Evolutionary conservation across 495 filamentous ascomycete species (phyloP).

Genomic region (Talaromyces stipitatus): DNA sequence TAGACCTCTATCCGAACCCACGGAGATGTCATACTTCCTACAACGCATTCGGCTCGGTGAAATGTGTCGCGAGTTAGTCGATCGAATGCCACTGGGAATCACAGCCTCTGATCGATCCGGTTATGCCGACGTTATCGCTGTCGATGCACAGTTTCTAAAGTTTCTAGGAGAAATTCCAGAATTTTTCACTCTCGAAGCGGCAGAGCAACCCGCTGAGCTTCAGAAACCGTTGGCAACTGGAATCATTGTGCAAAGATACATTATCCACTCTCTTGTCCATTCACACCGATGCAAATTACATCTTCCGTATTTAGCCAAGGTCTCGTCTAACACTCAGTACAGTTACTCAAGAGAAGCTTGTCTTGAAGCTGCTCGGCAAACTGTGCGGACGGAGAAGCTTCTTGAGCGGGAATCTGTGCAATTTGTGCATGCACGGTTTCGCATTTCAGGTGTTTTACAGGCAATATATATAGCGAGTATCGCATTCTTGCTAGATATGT

Average conservation of each 20-base stretch:
- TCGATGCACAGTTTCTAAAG: conserved; percentile 22
- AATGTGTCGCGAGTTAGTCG: conserved; percentile 33
- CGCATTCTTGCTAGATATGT: conserved; percentile 28
- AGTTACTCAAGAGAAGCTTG: conserved; percentile 26
- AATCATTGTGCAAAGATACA: conserved; percentile 26
- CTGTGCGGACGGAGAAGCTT: conserved; percentile 21
- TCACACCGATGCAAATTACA: conserved; percentile 34
- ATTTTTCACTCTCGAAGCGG: conserved; percentile 10
- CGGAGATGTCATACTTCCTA: conserved; percentile 38
- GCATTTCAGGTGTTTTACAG: conserved; percentile 20
- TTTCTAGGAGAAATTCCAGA: conserved; percentile 17
- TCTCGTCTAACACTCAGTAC: conserved; percentile 17
- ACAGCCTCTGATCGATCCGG: conserved; percentile 2
- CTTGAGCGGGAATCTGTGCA: conserved; percentile 13
- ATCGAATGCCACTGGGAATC: conserved; percentile 22
- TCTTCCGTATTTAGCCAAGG: conserved; percentile 25
- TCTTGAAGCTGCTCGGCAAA: conserved; percentile 24
- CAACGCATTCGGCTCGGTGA: conserved; percentile 39
- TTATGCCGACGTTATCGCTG: conserved; percentile 18
- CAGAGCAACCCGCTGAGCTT: neutral
- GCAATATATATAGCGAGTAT: conserved; percentile 30
- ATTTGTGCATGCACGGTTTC: conserved; percentile 15
- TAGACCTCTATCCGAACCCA: conserved; percentile 28
- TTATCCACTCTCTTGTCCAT: conserved; percentile 24
- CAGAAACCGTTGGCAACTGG: conserved; percentile 1